Conservation (phyloP, 306 rosid species). For the Gynostemma pentaphyllum region DNA sequence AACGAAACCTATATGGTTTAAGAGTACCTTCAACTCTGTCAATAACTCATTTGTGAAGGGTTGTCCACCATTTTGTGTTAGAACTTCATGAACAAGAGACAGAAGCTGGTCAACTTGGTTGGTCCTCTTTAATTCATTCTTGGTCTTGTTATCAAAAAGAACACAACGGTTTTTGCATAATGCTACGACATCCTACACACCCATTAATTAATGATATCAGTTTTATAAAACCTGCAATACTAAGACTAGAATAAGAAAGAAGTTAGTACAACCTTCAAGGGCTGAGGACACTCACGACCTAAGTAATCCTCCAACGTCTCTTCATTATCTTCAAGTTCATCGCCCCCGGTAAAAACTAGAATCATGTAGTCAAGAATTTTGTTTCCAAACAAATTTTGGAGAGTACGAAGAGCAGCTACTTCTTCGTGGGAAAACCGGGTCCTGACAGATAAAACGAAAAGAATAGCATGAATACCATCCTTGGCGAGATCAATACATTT, state of each 20-base stretch:
- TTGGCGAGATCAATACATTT: constrained; percentile 72
- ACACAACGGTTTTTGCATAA: constrained; percentile 48
- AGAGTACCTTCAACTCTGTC: constrained; percentile 49
- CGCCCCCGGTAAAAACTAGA: too few relatives aligned
- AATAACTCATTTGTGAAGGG: constrained; percentile 64
- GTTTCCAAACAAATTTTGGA: constrained; percentile 62
- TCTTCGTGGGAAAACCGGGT: constrained; percentile 74
- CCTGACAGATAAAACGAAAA: constrained; percentile 63
- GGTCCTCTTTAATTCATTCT: constrained; percentile 34
- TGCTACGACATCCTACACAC: constrained; percentile 40
- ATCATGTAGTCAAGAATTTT: constrained; percentile 63
- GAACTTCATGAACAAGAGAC: constrained; percentile 34
- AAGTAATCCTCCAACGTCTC: too few relatives aligned
- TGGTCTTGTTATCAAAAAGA: constrained; percentile 79
- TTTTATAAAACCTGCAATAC: too few relatives aligned
- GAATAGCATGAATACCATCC: constrained; percentile 78
- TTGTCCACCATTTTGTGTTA: constrained; percentile 41
- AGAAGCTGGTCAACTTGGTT: constrained; percentile 55
- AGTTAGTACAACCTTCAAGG: constrained; percentile 32
- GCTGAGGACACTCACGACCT: constrained; percentile 54
- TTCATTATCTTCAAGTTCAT: too few relatives aligned
- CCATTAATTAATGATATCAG: not conserved
- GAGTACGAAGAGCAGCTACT: constrained; percentile 43
- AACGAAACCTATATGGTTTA: too few relatives aligned
- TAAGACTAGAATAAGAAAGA: too few relatives aligned